Percentiles rank a stretch among this genome's conserved stretches.
These are phyloP conservation scores for Colletotrichum spinosum DNA, from an alignment of 2,329 filamentous ascomycete genomes.

Conservation along the genomic window DNA sequence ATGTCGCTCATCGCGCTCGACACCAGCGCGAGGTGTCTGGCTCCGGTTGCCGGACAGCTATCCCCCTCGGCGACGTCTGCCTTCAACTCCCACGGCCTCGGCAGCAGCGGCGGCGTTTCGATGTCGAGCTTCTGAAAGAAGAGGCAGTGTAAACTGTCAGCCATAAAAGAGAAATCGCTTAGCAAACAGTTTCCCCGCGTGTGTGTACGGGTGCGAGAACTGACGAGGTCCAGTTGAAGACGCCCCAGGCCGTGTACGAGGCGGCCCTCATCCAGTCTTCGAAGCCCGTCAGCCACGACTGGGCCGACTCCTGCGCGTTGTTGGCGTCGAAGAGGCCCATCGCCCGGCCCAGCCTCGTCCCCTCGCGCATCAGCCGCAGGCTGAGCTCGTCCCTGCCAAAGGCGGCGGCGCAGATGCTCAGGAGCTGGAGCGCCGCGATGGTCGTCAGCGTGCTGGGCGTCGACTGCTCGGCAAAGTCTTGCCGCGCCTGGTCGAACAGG, in stretches of 20 bases:
- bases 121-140: conserved; percentile 3
- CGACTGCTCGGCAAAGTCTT: conserved; percentile 3
- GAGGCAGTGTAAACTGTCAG: too few relatives aligned
- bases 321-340: conserved; percentile 27
- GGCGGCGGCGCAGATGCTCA: conserved; percentile 7
- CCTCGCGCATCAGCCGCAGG: not conserved
- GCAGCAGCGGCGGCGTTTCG: conserved; percentile 17
- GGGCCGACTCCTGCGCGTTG: conserved; percentile 5
- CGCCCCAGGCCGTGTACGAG: conserved; percentile 47
- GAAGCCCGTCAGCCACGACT: conserved; percentile 5
- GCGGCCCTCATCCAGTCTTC: conserved; percentile 13
- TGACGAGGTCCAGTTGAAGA: conserved; percentile 38
- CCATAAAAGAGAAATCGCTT: too few relatives aligned
- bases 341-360: not conserved
- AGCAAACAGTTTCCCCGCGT: too few relatives aligned
- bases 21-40: not conserved
- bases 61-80: not conserved
- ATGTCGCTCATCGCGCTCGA: conserved; percentile 14
- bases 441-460: conserved; percentile 15
- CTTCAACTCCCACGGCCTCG: conserved; percentile 4
- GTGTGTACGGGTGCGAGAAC: not conserved
- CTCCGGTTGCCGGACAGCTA: not conserved
- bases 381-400: conserved; percentile 17
- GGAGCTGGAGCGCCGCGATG: conserved; percentile 2
- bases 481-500: conserved; percentile 11